Base-by-base conservation (phyloP, 225 moss, liverwort and hornwort species). In the Thuidium tamariscinum region DNA sequence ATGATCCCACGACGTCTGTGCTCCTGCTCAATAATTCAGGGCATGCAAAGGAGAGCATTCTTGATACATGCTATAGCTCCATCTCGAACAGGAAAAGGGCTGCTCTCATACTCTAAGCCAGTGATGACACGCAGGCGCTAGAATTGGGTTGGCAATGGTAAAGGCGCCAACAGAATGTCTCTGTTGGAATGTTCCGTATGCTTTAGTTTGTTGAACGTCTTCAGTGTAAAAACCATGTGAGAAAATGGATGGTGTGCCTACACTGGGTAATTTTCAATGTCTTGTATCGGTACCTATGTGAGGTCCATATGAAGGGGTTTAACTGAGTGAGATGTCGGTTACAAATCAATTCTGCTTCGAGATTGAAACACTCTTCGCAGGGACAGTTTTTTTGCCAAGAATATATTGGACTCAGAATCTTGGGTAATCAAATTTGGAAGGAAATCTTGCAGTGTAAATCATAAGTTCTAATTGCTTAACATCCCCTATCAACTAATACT, bases 21-120 rank as follows among this genome's bases (percentile, higher is more conserved):
- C 68, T 46, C 36, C 55, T 65, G 59, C 67, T 62, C 71, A 88
- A 91, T 91, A 80, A 88, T 88, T 86, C 86, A 88, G 83, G 32
- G 37, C 82, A n/a, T n/a, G n/a, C n/a, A 69, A 70, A 48, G 69
- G 74, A 37, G 37, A 81, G 46, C 86, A 84, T 74, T 61, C 80
- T 46, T 79, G 61, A 62, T 51, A 63, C 84, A 76, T 56, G 83
- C 80, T 67, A 60, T 59, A 60, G 79, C 86, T 88, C 72, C 79
- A 76, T 15, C 5, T 54, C 9, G 54, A 67, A 59, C 89, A 42
- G 18, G 17, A 61, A 83, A 80, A 66, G 59, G 10, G 26, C 39
- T 69, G 79, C 60, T 86, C 66, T 39, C 22, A 42, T 73, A 51
- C 55, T 67, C 88, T 46, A 54, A 86, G 68, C 34, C 62, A 55